A percentile compares a stretch with the other conserved stretches of the same genome.
phyloP scores from a whole-genome alignment of 805 yeast species.

The Diddensiella caesifluorescens region DNA sequence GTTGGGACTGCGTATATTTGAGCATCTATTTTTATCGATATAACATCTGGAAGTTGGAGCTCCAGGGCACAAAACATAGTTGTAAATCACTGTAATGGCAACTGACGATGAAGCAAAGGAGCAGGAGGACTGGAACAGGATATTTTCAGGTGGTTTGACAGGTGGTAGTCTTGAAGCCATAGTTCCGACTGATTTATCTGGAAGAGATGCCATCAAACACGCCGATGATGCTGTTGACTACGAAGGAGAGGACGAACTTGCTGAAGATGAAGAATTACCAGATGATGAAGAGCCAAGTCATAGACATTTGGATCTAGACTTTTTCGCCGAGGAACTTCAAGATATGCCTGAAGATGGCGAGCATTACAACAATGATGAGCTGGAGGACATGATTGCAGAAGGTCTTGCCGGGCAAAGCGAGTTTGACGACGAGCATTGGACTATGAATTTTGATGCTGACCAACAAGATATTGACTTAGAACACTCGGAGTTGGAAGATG shows the following conservation, averaged over 20 bases:
- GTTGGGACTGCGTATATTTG: no score
- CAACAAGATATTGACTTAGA: constrained; percentile 16
- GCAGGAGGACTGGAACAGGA: constrained; percentile 32
- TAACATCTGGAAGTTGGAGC: no score
- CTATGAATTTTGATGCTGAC: neutral
- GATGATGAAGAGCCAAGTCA: constrained; percentile 25
- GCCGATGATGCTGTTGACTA: constrained; percentile 91
- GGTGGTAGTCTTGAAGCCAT: constrained; percentile 26
- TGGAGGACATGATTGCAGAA: constrained; percentile 27
- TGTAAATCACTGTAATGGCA: constrained; percentile 1
- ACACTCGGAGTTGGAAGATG: no score
- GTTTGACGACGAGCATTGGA: constrained; percentile 8
- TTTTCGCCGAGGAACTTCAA: constrained; percentile 24
- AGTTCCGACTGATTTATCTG: constrained; percentile 32
- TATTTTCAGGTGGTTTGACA: constrained; percentile 24
- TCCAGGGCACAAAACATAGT: no score
- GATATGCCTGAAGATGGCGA: constrained; percentile 15
- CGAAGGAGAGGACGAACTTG: constrained; percentile 90
- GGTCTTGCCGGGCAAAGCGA: constrained; percentile 37
- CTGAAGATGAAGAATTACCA: constrained; percentile 64
- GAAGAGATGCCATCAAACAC: constrained; percentile 57
- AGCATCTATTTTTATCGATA: no score
- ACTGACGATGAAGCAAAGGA: constrained; percentile 17
- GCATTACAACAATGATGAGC: constrained; percentile 24
- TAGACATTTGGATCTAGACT: constrained; percentile 18